Conservation (phyloP, 257 asterid genomes). For the Salvia splendens region DNA sequence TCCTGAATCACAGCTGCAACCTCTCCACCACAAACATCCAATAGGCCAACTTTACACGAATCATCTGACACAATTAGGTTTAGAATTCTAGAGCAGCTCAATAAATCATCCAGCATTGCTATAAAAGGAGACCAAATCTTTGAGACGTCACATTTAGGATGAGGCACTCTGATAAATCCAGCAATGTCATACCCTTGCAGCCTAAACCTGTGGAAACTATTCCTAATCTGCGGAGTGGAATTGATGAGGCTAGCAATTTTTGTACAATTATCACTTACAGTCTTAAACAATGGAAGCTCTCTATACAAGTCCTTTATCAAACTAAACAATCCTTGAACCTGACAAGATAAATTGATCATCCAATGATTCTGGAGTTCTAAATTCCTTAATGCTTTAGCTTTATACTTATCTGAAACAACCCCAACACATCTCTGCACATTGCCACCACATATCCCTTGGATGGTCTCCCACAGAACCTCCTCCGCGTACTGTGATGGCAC, state of each 20-base stretch:
- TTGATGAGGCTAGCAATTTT: conserved; percentile 65
- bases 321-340: conserved; percentile 65
- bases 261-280: conserved; percentile 58
- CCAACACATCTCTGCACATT: conserved; percentile 64
- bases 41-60: conserved; percentile 51
- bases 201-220: conserved; percentile 56
- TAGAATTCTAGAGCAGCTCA: conserved; percentile 57
- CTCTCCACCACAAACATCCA: conserved; percentile 34
- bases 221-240: conserved; percentile 60
- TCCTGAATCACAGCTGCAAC: conserved; percentile 64
- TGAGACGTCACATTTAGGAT: conserved; percentile 47
- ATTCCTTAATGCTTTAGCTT: conserved; percentile 65
- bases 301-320: conserved; percentile 69
- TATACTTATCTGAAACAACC: conserved; percentile 71
- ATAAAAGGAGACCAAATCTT: conserved; percentile 49
- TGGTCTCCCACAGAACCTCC: conserved; percentile 65
- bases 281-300: conserved; percentile 64
- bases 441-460: conserved; percentile 54
- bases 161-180: conserved; percentile 59
- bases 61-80: conserved; percentile 64
- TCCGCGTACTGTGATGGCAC: conserved; percentile 71
- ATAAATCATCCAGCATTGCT: conserved; percentile 71
- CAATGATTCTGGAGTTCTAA: conserved; percentile 67
- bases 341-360: conserved; percentile 86
- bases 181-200: conserved; percentile 55